Evolutionary conservation across 225 moss, liverwort and hornwort species (phyloP).

Genomic region (Takakia lepidozioides): DNA sequence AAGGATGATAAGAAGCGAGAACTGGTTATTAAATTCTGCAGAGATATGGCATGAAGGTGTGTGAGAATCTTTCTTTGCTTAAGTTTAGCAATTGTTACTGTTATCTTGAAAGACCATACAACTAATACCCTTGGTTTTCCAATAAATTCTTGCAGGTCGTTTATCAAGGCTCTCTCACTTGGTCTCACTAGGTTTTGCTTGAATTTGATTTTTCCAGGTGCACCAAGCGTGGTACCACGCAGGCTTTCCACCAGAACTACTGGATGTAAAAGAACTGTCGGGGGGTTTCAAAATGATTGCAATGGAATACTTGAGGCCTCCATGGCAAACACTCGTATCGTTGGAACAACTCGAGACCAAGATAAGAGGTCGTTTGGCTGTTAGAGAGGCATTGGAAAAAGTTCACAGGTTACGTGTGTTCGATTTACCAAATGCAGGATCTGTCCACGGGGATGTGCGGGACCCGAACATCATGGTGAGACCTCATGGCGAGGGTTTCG

Average conservation of each 20-base stretch:
- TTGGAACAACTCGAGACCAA: conserved; percentile 1
- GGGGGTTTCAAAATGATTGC: conserved; percentile 1
- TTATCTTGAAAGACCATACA: neutral
- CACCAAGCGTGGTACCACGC: conserved; percentile 2
- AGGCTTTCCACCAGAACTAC: conserved; percentile 1
- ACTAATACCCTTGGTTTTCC: no score
- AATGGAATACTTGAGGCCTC: neutral
- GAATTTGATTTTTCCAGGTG: no score
- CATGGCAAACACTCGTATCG: conserved; percentile 8
- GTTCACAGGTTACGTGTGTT: conserved; percentile 7
- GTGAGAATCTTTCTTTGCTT: neutral
- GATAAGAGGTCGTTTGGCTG: conserved; percentile 4
- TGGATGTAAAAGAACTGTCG: neutral
- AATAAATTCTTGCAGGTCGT: no score
- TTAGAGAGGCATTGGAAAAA: conserved; percentile 5
- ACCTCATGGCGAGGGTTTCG: conserved; percentile 2
- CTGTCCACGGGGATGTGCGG: conserved; percentile 3
- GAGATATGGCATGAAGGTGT: conserved; percentile 1
- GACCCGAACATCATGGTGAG: conserved; percentile 12
- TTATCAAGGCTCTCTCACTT: no score
- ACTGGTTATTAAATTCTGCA: conserved; percentile 1
- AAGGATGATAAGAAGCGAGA: neutral
- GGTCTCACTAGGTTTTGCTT: no score
- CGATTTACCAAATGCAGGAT: conserved; percentile 2
- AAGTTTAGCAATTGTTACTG: neutral